Evolutionary conservation across 2,329 filamentous ascomycete genomes (phyloP), one percentile per base, ranked within the genome.

Genomic region (Zymoseptoria pseudotritici): DNA sequence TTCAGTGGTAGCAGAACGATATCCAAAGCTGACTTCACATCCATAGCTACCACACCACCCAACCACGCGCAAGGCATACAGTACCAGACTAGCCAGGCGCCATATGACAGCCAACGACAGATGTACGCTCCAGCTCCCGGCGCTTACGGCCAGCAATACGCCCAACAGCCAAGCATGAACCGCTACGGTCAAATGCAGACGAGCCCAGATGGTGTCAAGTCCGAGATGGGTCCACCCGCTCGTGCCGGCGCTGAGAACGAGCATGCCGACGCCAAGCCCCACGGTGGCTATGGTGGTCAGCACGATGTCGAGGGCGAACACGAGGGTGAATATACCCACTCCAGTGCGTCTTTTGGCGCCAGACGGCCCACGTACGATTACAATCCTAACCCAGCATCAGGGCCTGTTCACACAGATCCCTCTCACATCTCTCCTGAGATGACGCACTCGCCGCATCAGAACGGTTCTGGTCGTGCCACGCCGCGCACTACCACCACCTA

Each of bases 161-260:
- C n/a, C 91, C 81, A 87, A 29, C 83, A 87, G 42, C 79, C 85
- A 4, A 72, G 87, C 53, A 84, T 94, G 73, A 86, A 88, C 70
- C 82, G 83, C 50, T 93, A 92, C 67, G 78, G 77, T 20, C 78
- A 79, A 61, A 71, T 83, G 62, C 78, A 80, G 58, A 72, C 81
- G 31, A 83, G 78, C 71, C 82, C 53, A 81, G 78, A 68, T 76
- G 94, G 93, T 68, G 82, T 90, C 62, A 95, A 95, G 79, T 89
- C 80, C 62, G 91, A 96, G 67, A 96, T 96, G 90, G 90, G 88
- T 0, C 91, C 91, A 20, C 90, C 91, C 10, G 84, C 89, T 54
- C 79, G 83, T 52, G 77, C 83, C 46, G 82, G 84, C 55, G 76
- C 81, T 3, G 82, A 86, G 59, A 74, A 76, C 26, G 87, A 91